Base-by-base conservation (phyloP, 2,329 filamentous ascomycete species). In the Fusarium sacchari region DNA sequence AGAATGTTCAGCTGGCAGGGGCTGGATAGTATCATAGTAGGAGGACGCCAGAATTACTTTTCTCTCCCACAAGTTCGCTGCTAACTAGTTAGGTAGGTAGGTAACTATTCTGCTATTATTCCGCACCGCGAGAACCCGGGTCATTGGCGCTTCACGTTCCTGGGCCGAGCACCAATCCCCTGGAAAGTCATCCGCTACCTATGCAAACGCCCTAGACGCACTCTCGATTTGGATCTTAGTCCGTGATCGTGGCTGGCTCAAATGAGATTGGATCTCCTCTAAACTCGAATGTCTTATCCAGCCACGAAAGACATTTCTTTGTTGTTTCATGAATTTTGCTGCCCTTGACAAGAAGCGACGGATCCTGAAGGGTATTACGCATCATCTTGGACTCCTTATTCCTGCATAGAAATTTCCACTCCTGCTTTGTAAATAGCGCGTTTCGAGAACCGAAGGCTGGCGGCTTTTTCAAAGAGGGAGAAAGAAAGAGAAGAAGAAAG, bases 161-260 rank as follows among this genome's bases (percentile, higher is more conserved):
- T 56, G 64, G 47, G 43, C 63, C 60, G 39, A 65, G 62, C 52
- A 44, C 67, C 36, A 37, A 64, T 49, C 64, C 60, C 71, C 52
- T 67, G 60, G 65, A 76, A 68, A 67, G 55, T 69, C 60, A 40
- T 70, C 43, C 32, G 58, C 58, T 53, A 68, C 43, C 60, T 61
- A 64, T 67, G 66, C 70, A 67, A 67, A 71, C 62, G 66, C 72
- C 74, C 60, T 67, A 72, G 63, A 69, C 59, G 62, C 72, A 73
- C 60, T 67, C 75, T 74, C 69, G 66, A 76, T 77, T 74, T 47
- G 75, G 73, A 59, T 63, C 59, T 55, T 65, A 49, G 69, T 55
- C 75, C 71, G 75, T 70, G 66, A 76, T 73, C 46, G 75, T 77
- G 75, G 75, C 75, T 77, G 73, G 73, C 75, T 71, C 62, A 76